These are phyloP conservation scores for Volutella citrinella DNA, from an alignment of 2,329 filamentous ascomycete species.

Conservation along the genomic window DNA sequence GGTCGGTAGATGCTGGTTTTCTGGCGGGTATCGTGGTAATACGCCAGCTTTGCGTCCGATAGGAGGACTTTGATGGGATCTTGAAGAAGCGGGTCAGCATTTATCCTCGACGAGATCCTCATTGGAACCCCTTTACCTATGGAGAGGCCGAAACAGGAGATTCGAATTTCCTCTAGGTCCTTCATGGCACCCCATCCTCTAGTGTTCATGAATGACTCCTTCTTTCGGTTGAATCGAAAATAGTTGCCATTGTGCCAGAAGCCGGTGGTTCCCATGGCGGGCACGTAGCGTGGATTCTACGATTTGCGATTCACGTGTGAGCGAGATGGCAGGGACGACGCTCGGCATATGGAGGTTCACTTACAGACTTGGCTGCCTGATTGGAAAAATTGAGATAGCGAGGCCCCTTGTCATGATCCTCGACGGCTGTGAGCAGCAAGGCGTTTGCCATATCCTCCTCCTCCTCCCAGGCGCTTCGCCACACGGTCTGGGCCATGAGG, in stretches of 20 bases:
- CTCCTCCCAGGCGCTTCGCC: conserved; percentile 55
- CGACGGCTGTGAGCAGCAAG: conserved; percentile 35
- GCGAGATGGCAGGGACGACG: no score
- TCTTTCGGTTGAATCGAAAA: conserved; percentile 46
- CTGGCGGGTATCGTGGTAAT: conserved; percentile 50
- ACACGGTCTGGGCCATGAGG: conserved; percentile 54
- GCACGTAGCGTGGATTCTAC: conserved; percentile 52
- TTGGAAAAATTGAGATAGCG: conserved; percentile 58
- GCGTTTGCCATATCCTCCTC: conserved; percentile 43
- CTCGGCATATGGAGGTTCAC: conserved; percentile 16
- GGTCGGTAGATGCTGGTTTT: conserved; percentile 58
- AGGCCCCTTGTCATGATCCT: conserved; percentile 33
- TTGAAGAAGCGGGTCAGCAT: conserved; percentile 1
- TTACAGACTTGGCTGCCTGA: conserved; percentile 49
- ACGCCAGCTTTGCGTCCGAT: conserved; percentile 49
- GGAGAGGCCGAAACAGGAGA: conserved; percentile 53
- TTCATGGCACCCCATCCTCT: conserved; percentile 39
- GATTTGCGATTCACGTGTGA: no score
- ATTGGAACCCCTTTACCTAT: no score
- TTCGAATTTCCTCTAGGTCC: conserved; percentile 49
- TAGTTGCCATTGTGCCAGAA: conserved; percentile 55
- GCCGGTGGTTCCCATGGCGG: conserved; percentile 49
- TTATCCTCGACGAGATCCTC: not conserved
- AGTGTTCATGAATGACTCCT: conserved; percentile 38
- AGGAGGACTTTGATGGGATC: conserved; percentile 56